Evolutionary conservation across 495 filamentous ascomycete genomes (phyloP), one percentile per base, ranked within the genome.

Genomic region (Pyronema domesticum): DNA sequence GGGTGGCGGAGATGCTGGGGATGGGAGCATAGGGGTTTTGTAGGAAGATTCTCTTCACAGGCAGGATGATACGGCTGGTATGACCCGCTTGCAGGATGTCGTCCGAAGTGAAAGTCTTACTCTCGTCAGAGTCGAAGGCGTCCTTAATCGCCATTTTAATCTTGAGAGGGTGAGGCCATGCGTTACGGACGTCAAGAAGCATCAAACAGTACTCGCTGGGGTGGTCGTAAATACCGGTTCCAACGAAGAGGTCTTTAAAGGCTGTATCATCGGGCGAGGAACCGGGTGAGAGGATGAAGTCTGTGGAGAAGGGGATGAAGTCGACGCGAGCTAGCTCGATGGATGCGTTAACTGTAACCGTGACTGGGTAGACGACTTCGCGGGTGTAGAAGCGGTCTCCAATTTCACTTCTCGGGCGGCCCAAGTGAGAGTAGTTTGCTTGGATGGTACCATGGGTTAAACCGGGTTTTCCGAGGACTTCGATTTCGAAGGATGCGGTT

Each of bases 281-380:
- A n/a, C 11, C 40, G 37, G 6, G 18, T 23, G 37, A 8, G 43
- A 17, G 40, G 51, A 17, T 19, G 18, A 46, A 46, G 42, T 46
- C 52, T 9, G 40, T 36, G 9, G 52, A 36, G 7, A 95, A 76
- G 6, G 87, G 84, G 0, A 93, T 65, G 37, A 93, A 73, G 65
- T 95, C 87, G 59, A 84, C 79, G 18, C 82, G 77, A 42, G 78
- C 74, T 13, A 94, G 70, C 57, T 93, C 83, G 15, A 95, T 72
- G 61, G 85, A 88, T 10, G 88, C 85, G 65, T 94, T 94, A 37
- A 96, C 89, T 3, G 89, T 95, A 17, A 94, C 75, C 0, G 84
- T 86, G 49, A 96, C 68, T 7, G 86, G 86, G 39, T 94, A 73
- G 37, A 80, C 80, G 18, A 94, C 70, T 59, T 89, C 83, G 47